A percentile compares a stretch with the other conserved stretches of the same genome.
phyloP scores from a whole-genome alignment of 2,329 filamentous ascomycete species.

The Hypoxylon sp. region DNA sequence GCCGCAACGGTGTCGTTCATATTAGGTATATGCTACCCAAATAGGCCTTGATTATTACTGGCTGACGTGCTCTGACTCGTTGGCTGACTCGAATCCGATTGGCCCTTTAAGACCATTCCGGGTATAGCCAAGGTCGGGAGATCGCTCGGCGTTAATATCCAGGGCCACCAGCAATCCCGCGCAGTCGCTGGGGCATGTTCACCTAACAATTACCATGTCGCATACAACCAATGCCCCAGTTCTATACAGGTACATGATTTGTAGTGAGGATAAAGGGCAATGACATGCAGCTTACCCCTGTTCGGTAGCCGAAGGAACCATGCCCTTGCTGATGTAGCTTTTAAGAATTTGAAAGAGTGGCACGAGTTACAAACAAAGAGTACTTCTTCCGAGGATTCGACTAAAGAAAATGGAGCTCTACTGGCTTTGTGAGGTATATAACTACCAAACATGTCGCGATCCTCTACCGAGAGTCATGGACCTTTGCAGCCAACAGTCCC shows the following conservation, averaged over 20 bases:
- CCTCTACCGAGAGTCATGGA: background rate
- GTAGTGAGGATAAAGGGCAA: background rate
- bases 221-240: slow-evolving; percentile 2
- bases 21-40: slow-evolving; percentile 9
- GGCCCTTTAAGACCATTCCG: slow-evolving; percentile 15
- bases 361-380: slow-evolving; percentile 27
- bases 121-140: slow-evolving; percentile 19
- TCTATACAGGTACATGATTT: slow-evolving; percentile 2
- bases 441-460: slow-evolving; percentile 13
- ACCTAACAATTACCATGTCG: slow-evolving; percentile 1
- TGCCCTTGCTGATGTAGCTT: slow-evolving; percentile 25
- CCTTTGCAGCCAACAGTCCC: slow-evolving; percentile 4
- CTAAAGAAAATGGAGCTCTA: slow-evolving; percentile 7
- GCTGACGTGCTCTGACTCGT: background rate
- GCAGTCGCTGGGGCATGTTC: background rate
- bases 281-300: slow-evolving; percentile 17
- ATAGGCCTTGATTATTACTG: slow-evolving; percentile 1
- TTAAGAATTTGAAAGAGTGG: slow-evolving; percentile 22
- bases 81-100: slow-evolving; percentile 8
- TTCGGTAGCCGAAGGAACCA: slow-evolving; percentile 31
- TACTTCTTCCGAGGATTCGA: slow-evolving; percentile 15
- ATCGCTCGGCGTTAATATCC: slow-evolving; percentile 24
- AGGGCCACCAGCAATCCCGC: slow-evolving; percentile 11
- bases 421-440: slow-evolving; percentile 26
- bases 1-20: slow-evolving; percentile 5